Evolutionary conservation across 2,329 filamentous ascomycete genomes (phyloP).

Genomic region (Corynespora cassiicola): DNA sequence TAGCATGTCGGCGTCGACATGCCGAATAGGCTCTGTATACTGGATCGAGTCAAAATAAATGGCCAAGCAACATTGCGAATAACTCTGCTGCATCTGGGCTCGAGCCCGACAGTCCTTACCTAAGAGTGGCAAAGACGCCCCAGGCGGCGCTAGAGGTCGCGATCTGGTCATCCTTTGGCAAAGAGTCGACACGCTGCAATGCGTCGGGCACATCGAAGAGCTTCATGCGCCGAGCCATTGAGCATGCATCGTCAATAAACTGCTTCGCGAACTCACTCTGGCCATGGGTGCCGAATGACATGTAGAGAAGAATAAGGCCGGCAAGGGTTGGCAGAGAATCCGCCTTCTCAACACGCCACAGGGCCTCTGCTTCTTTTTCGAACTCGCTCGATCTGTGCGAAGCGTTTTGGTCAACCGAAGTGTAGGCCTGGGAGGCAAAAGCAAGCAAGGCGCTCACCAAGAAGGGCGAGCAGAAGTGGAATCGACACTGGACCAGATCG

Average conservation of each 20-base stretch:
- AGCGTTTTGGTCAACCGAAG: conserved; percentile 3
- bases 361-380: conserved; percentile 3
- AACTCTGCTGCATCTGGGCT: no score
- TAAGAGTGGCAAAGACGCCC: conserved; percentile 7
- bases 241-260: conserved; percentile 1
- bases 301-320: conserved; percentile 5
- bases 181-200: no score
- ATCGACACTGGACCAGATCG: conserved; percentile 6
- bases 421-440: conserved; percentile 7
- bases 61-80: no score
- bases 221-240: conserved; percentile 8
- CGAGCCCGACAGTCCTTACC: no score
- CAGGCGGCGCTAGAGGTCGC: conserved; percentile 7
- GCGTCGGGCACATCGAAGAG: conserved; percentile 2
- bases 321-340: conserved; percentile 4
- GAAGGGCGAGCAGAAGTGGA: conserved; percentile 11
- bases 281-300: conserved; percentile 3
- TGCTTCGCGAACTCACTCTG: background rate
- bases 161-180: conserved; percentile 4
- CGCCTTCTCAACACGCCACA: conserved; percentile 4
- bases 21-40: no score
- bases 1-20: no score
- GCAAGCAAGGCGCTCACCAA: conserved; percentile 8
- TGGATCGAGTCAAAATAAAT: no score
- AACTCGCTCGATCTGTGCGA: conserved; percentile 2